Evolutionary conservation across 306 rosid species (phyloP), one percentile per base, ranked within the genome.

Genomic region (Delonix regia): DNA sequence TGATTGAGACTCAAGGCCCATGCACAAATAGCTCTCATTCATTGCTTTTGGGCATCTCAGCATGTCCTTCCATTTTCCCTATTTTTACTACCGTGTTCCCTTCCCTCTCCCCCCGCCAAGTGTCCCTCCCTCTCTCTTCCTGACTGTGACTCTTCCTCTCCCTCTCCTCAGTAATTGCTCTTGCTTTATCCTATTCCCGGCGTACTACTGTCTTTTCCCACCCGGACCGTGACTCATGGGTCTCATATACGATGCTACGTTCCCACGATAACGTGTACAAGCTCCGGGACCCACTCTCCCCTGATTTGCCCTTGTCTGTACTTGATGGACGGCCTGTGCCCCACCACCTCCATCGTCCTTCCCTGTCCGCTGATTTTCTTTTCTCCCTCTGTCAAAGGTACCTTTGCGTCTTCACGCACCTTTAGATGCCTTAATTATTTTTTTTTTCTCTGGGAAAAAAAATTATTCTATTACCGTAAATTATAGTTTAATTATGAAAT

Each of bases 1-100:
- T 44, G 73, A 76, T 1, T 30, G 6, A 24, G 22, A 30, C 44
- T 33, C 11, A 80, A 77, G 68, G 68, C 84, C 76, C 80, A 80
- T 78, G 76, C 77, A 66, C 74, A 53, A 33, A 65, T 85, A 78
- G 75, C 75, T 77, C 80, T 72, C 83, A 38, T 61, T 21, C 83
- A 67, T 60, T 85, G 80, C 80, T 81, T 76, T 84, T 67, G 51
- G 73, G 73, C 74, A 53, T 12, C 51, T 7, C 51, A 57, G 64
- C 14, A 57, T 57, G 64, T n/a, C 7, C 34, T 24, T 21, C 4
- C 4, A 6, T 9, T 10, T 22, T 11, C n/a, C 13, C 69, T 34
- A 9, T 22, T 67, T 41, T 68, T 68, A 25, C 22, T 14, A 12
- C 55, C 34, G 15, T 24, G 73, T 16, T 22, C 8, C 56, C 55